Conservation (phyloP, 2,329 filamentous ascomycete genomes). For the Drechslerella dactyloides region DNA sequence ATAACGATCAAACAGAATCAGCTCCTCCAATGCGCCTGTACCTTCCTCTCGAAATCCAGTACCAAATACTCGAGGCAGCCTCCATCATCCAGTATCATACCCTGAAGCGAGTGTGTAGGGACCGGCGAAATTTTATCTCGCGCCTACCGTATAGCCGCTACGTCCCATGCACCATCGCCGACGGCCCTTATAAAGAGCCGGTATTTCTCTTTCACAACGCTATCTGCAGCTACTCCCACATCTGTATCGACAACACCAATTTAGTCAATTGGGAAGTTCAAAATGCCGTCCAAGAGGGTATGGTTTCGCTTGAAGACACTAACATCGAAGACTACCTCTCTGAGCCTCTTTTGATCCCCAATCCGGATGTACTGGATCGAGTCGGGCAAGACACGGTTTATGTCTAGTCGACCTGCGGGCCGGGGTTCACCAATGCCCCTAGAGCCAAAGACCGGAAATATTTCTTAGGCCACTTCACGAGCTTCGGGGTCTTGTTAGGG, state of each 20-base stretch:
- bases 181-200: neutral
- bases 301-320: too few relatives aligned
- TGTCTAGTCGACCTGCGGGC: too few relatives aligned
- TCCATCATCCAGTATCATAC: neutral
- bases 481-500: too few relatives aligned
- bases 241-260: neutral
- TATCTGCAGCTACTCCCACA: neutral
- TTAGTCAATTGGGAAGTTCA: neutral
- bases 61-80: neutral
- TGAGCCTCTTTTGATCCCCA: too few relatives aligned
- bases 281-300: neutral
- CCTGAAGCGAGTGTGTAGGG: neutral
- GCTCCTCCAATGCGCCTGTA: too few relatives aligned
- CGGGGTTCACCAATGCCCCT: too few relatives aligned
- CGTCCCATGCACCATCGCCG: neutral
- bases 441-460: too few relatives aligned
- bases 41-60: neutral
- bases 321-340: too few relatives aligned
- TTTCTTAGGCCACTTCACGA: too few relatives aligned
- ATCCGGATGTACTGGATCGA: too few relatives aligned
- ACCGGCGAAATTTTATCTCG: neutral
- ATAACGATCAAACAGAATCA: neutral
- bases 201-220: constrained; percentile 3
- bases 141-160: neutral
- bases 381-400: too few relatives aligned